Evolutionary conservation across 257 asterid genomes (phyloP), one percentile per base, ranked within the genome.

Genomic region (Knoxia roxburghii): DNA sequence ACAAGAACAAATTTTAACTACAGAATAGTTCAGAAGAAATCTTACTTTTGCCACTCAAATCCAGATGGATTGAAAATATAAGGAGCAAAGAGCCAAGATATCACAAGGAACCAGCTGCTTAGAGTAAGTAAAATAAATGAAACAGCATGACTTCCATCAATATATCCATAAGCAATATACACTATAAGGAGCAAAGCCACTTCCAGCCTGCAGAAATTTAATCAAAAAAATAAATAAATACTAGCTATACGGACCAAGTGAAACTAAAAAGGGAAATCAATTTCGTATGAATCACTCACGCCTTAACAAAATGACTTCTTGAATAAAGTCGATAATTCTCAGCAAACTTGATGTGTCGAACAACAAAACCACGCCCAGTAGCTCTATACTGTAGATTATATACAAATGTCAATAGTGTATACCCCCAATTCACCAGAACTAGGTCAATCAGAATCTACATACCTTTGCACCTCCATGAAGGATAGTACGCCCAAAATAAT

Each of bases 401-500:
- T 29, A 21, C 1, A 24, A 37, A 63, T 21, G 41, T 45, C 10
- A 43, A 32, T 37, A 43, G 12, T 41, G 30, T 50, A 26, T 37
- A 13, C 27, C 12, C 20, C 3, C 21, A 37, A 48, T 21, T 13
- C 15, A 39, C 13, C 27, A 37, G 13, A 49, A 37, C 29, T 6
- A 60, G 41, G 1, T 49, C 29, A 65, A 40, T 64, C 55, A 68
- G 43, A 29, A 61, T 24, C 13, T 51, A 23, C 74, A 77, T 80
- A 93, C 99, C 95, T 93, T 94, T 65, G 99, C 99, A 61, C 99
- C 99, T 73, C 99, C 99, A 72, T 94, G 99, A 76, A 94, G 96
- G 78, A 94, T 80, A 56, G 99, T 94, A 33, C 99, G 97, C 68
- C 99, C 99, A 81, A 94, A 94, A 72, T 94, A 94, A 73, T 94